These are phyloP conservation scores for Allium cepa DNA, from an alignment of 106 monocot species.

Conservation along the genomic window DNA sequence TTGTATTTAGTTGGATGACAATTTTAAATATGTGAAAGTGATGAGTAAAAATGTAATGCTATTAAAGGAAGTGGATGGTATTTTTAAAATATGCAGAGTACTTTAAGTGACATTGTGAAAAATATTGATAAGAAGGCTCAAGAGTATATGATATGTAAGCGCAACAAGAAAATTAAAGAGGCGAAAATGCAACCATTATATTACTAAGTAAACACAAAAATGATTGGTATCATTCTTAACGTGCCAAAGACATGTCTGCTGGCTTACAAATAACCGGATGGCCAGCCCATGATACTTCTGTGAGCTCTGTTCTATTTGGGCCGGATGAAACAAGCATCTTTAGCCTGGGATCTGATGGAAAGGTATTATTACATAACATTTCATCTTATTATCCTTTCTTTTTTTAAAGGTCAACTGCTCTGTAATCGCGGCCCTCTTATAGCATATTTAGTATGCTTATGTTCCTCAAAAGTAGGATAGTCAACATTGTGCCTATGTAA, in stretches of 20 bases:
- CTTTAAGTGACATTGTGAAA: too few species aligned
- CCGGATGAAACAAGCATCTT: conserved; percentile 98
- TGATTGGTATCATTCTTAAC: conserved; percentile 21
- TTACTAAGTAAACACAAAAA: background rate
- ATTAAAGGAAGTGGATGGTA: too few species aligned
- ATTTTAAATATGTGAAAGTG: too few species aligned
- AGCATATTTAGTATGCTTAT: background rate
- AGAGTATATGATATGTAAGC: too few species aligned
- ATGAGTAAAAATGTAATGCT: too few species aligned
- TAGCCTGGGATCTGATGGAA: conserved; percentile 92
- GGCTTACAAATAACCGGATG: conserved; percentile 95
- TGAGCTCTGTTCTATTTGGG: conserved; percentile 85
- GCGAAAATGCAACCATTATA: too few species aligned
- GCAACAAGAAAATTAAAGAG: too few species aligned
- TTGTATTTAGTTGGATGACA: too few species aligned
- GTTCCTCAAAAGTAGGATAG: background rate
- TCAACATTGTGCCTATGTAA: background rate
- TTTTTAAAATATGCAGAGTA: too few species aligned
- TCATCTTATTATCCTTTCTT: background rate
- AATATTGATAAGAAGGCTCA: too few species aligned
- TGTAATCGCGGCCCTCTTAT: background rate
- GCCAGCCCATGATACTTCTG: conserved; percentile 95
- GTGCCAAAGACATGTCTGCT: conserved; percentile 70
- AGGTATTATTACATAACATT: conserved; percentile 31
- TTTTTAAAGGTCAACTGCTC: background rate